Evolutionary conservation across 2,329 filamentous ascomycete species (phyloP), one percentile per base, ranked within the genome.

Genomic region (Aciculosporium take): DNA sequence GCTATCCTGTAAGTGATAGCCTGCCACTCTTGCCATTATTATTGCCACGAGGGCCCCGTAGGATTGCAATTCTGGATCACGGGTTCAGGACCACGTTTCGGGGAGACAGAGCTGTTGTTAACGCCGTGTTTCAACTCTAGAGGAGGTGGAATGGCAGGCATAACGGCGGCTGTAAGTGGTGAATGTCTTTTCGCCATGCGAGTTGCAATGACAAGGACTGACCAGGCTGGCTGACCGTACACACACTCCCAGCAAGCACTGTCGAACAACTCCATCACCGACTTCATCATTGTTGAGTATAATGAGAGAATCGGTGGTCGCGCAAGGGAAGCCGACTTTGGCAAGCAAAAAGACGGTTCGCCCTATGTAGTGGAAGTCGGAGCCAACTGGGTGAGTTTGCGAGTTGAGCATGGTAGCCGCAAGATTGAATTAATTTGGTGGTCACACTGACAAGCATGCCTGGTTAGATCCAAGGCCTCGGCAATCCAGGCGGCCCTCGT

Each of bases 271-370:
- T 79, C 75, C 0, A 60, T 82, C 5, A 59, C 65, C 0, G 76
- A 83, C 45, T 82, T 83, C 44, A 40, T 82, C 7, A 76, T 83
- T 36, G 56, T 83, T 3, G 79, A 83, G 45, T 74, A 76, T 45
- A 75, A 76, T 10, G 63, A 70, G 44, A 65, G 70, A 10, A 70
- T 83, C 44, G 79, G 79, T 1, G 79, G 79, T 1, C 69, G 79
- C 5, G 67, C 78, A 30, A 59, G 59, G n/a, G 69, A 80, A 45
- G 67, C 67, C 0, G 60, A 63, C 0, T 81, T 81, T 49, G 76
- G 77, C 4, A 58, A 63, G 13, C 54, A 58, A 3, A 28, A 57
- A 0, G 60, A 71, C 28, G 74, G 74, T 0, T 61, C 67, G 1
- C 68, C 72, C 0, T 77, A 75, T 45, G 66, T 63, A 0, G 63